These are phyloP conservation scores for Pseudonitzschia delicatissima DNA, from an alignment of 108 stramenopile species.

Conservation along the genomic window DNA sequence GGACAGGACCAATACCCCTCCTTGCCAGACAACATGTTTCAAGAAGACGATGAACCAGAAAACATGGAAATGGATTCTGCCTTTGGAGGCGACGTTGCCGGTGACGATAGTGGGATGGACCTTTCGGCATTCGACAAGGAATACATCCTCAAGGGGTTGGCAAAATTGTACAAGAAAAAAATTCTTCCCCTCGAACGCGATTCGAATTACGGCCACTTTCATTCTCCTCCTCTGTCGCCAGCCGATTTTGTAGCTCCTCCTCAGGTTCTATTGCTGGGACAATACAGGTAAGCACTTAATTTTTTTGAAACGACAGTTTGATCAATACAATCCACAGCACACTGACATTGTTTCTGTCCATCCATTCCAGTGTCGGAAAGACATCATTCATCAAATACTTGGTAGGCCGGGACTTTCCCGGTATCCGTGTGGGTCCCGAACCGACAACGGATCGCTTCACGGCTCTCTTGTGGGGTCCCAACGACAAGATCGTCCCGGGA, in stretches of 20 bases:
- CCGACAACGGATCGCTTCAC: conserved; percentile 90
- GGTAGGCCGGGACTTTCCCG: conserved; percentile 93
- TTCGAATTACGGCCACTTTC: conserved; percentile 93
- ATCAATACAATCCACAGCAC: neutral
- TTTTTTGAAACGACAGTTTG: neutral
- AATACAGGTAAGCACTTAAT: conserved; percentile 59
- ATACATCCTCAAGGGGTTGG: conserved; percentile 75
- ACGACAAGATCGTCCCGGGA: conserved; percentile 86
- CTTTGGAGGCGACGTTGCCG: neutral
- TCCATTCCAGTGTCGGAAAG: conserved; percentile 82
- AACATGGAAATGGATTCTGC: conserved; percentile 11
- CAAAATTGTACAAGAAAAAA: conserved; percentile 78
- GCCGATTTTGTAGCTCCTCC: conserved; percentile 98
- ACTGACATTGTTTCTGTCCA: neutral
- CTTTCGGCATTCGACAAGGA: conserved; percentile 82
- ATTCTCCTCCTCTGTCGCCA: conserved; percentile 94
- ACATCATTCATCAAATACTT: conserved; percentile 91
- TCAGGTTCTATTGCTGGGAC: conserved; percentile 93
- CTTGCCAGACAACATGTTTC: conserved; percentile 18
- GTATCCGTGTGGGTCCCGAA: conserved; percentile 96
- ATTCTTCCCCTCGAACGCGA: conserved; percentile 83
- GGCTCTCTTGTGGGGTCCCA: conserved; percentile 76
- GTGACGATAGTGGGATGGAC: conserved; percentile 45
- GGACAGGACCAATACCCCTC: conserved; percentile 1
- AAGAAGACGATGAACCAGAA: conserved; percentile 18